Evolutionary conservation across 2,329 filamentous ascomycete species (phyloP).

Genomic region (Talaromyces verruculosus): DNA sequence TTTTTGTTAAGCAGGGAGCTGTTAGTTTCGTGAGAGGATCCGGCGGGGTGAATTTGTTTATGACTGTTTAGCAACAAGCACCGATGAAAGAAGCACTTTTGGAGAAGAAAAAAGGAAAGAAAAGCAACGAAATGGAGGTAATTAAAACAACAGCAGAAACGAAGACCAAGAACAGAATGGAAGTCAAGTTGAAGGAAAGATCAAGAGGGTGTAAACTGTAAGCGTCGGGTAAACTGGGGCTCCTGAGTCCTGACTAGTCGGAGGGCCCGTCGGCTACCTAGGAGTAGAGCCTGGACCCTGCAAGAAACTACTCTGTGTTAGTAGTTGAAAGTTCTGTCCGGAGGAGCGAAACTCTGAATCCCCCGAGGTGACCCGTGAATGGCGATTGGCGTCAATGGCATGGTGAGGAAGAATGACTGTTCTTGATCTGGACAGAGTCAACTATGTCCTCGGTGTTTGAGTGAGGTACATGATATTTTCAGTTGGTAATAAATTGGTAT

Average conservation of each 20-base stretch:
- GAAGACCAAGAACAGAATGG: background rate
- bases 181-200: background rate
- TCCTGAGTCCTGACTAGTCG: slow-evolving; percentile 6
- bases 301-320: background rate
- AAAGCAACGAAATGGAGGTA: background rate
- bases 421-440: background rate
- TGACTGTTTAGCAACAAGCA: background rate
- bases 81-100: background rate
- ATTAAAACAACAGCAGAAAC: background rate
- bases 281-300: slow-evolving; percentile 14
- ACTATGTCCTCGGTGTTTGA: background rate
- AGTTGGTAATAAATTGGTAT: no score
- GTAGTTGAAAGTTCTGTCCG: background rate
- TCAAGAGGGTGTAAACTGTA: background rate
- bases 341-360: background rate
- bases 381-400: background rate
- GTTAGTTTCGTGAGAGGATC: background rate
- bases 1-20: slow-evolving; percentile 7
- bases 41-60: background rate
- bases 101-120: background rate
- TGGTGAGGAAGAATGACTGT: no score
- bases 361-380: slow-evolving; percentile 1
- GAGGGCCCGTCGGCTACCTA: background rate
- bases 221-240: slow-evolving; percentile 2
- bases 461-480: background rate